Percentiles rank a stretch among this genome's conserved stretches.
phyloP scores from a whole-genome alignment of 2,329 filamentous ascomycete genomes.

The Tothia fuscella region DNA sequence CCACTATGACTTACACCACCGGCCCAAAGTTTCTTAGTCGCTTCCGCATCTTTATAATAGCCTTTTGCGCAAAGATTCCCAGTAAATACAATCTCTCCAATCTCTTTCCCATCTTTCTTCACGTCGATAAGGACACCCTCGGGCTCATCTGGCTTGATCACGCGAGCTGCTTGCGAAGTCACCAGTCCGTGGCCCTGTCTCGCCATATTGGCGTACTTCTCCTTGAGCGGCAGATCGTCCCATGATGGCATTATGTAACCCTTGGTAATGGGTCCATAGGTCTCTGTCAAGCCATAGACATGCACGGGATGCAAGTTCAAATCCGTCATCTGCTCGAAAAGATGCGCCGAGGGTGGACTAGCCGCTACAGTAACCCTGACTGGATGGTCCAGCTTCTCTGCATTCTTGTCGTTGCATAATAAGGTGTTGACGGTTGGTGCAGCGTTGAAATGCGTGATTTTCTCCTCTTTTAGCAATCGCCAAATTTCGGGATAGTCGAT shows the following conservation, averaged over 20 bases:
- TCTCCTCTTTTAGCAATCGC: conserved; percentile 72
- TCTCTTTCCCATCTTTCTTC: conserved; percentile 56
- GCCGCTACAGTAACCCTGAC: conserved; percentile 89
- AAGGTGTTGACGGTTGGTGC: conserved; percentile 94
- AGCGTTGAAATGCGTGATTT: conserved; percentile 89
- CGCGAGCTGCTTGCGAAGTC: conserved; percentile 61
- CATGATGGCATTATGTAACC: conserved; percentile 79
- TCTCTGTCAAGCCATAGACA: conserved; percentile 80
- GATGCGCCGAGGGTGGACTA: conserved; percentile 74
- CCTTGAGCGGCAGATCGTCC: conserved; percentile 59
- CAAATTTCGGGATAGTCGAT: conserved; percentile 92
- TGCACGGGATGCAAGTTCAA: conserved; percentile 86
- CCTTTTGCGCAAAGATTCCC: conserved; percentile 89
- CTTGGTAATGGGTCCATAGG: conserved; percentile 91
- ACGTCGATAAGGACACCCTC: conserved; percentile 58
- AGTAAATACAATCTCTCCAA: conserved; percentile 73
- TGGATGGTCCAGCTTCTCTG: conserved; percentile 52
- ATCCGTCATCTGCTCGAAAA: conserved; percentile 84
- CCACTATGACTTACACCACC: conserved; percentile 82
- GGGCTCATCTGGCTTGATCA: conserved; percentile 68
- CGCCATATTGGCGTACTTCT: conserved; percentile 84
- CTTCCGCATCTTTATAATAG: conserved; percentile 82
- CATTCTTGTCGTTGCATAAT: conserved; percentile 68
- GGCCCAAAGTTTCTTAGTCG: conserved; percentile 74
- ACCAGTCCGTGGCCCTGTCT: conserved; percentile 88